Percentiles rank a stretch among this genome's conserved stretches.
phyloP scores from a whole-genome alignment of 164 flowering plant genomes.

The Taxillus chinensis region DNA sequence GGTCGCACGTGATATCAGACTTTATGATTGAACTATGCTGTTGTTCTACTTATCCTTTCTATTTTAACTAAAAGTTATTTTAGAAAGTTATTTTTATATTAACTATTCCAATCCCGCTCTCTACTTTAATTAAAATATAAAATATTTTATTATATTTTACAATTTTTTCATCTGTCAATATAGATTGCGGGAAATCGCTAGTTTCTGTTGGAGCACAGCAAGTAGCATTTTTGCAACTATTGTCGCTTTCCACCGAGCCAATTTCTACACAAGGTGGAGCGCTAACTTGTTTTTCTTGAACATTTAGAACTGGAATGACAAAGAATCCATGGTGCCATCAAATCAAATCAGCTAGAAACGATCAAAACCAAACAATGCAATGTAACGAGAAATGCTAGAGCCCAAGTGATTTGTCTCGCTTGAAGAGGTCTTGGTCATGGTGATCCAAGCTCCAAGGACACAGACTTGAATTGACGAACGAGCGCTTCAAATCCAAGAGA shows the following conservation, averaged over 20 bases:
- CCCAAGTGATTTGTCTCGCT: no score
- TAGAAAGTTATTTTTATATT: no score
- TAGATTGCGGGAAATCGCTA: constrained; percentile 10
- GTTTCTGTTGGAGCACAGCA: neutral
- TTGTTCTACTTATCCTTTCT: no score
- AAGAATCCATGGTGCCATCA: neutral
- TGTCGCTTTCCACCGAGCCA: constrained; percentile 12
- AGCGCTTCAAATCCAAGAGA: no score
- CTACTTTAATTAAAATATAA: no score
- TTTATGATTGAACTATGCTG: no score
- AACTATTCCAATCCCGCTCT: no score
- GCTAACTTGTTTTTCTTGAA: constrained; percentile 3
- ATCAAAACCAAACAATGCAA: neutral
- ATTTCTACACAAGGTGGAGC: constrained; percentile 13
- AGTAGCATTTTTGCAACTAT: constrained; percentile 2
- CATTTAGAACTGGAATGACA: constrained; percentile 9
- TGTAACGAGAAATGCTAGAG: neutral
- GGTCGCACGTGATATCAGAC: no score
- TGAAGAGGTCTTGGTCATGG: constrained; percentile 14
- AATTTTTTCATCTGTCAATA: constrained; percentile 8
- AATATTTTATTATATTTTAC: no score
- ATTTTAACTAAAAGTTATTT: no score
- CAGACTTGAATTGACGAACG: no score
- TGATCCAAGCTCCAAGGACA: no score
- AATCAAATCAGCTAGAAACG: neutral